A percentile compares a stretch with the other conserved stretches of the same genome.
phyloP scores from a whole-genome alignment of 73 alveolate species.

The Chromera velia region DNA sequence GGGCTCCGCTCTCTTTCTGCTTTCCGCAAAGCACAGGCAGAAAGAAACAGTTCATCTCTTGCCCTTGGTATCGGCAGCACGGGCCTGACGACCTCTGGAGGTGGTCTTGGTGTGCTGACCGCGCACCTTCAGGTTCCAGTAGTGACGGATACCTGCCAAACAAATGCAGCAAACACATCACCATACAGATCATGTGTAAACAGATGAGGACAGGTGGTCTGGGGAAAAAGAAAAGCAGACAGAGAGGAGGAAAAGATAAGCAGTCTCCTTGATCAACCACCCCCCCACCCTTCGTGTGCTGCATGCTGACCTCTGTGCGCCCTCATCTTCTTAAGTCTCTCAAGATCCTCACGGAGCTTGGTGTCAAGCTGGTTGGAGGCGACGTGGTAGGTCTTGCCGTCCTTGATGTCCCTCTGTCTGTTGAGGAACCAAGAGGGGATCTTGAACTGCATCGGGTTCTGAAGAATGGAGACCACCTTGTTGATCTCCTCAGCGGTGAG shows the following conservation, averaged over 20 bases:
- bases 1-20: too few relatives aligned
- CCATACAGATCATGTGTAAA: neutral
- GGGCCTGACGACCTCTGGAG: too few relatives aligned
- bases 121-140: slow-evolving; percentile 70
- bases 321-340: slow-evolving; percentile 94
- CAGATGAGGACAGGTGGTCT: too few relatives aligned
- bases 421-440: slow-evolving; percentile 97
- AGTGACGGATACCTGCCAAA: slow-evolving; percentile 19
- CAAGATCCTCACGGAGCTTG: slow-evolving; percentile 91
- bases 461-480: slow-evolving; percentile 82
- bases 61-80: too few relatives aligned
- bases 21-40: too few relatives aligned
- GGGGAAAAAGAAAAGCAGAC: too few relatives aligned
- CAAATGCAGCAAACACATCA: neutral
- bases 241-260: neutral
- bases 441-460: slow-evolving; percentile 87
- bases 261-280: too few relatives aligned
- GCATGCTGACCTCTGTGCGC: slow-evolving; percentile 92
- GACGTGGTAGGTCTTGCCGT: slow-evolving; percentile 80
- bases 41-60: too few relatives aligned
- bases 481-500: slow-evolving; percentile 91
- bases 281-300: neutral
- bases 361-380: slow-evolving; percentile 87
- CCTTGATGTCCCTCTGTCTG: slow-evolving; percentile 89
- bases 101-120: slow-evolving; percentile 98